Base-by-base conservation (phyloP, 345 rosid species). In the Salix suchowensis region DNA sequence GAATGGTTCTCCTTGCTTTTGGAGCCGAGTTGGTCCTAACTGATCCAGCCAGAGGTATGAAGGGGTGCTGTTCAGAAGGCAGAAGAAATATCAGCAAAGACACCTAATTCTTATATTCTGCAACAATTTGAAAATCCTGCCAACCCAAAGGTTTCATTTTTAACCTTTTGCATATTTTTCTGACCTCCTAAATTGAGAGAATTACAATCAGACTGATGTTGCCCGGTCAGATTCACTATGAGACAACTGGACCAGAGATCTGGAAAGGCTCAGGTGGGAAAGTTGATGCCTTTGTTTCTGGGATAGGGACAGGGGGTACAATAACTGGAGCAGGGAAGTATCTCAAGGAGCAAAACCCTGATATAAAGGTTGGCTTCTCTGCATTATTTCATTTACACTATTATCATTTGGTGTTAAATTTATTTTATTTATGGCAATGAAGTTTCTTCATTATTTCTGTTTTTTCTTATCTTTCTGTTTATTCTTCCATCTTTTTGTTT, bases 21-120 rank as follows among this genome's bases (percentile, higher is more conserved):
- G 94, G 96, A 73, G 92, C 94, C 72, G 92, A 91, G 87, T 81
- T 91, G 74, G 87, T 91, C 73, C 91, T 91, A 52, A 89, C 93
- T 16, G 90, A 87, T 82, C 90, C 91, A 16, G 91, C 92, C 71
- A 82, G 80, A 73, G 92, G 89, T 76, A 83, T 89, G 90, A 91
- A 85, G 79, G 93, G 93, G 11, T n/a, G 93, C 92, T 52, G 86
- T 91, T 74, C 88, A 85, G 82, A 89, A 89, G 84, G 92, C 92
- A 1, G 92, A 88, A 78, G 92, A 89, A 84, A 87, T 91, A 70
- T 21, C 34, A 23, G 90, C 82, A 8, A 87, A 82, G 82, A 91
- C 93, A 34, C 90, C 91, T 2, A 88, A 91, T 80, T 61, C 91
- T 72, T 91, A 82, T 73, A 76, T 91, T 65, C 89, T 89, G 75